Conservation (phyloP, 192 early-diverging fungal genomes). For the Geranomyces variabilis region DNA sequence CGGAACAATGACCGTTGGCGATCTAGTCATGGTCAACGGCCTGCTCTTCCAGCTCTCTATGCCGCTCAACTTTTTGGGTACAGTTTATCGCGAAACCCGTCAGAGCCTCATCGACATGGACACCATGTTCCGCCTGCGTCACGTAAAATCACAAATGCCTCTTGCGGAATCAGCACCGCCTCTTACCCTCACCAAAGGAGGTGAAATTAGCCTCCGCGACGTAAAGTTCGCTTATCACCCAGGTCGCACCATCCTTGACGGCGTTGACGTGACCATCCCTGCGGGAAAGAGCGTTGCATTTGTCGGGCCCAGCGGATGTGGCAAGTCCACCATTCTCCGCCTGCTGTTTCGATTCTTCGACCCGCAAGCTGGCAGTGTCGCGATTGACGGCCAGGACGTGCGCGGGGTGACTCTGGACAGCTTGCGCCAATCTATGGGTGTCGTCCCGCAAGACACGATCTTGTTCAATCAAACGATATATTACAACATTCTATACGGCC, state of each 20-base stretch:
- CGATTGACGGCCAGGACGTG: conserved; percentile 85
- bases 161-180: conserved; percentile 37
- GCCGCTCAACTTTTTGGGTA: conserved; percentile 96
- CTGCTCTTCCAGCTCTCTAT: conserved; percentile 97
- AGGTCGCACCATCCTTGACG: conserved; percentile 60
- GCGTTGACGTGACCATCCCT: conserved; percentile 80
- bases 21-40: conserved; percentile 98
- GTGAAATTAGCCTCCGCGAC: conserved; percentile 83
- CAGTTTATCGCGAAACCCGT: conserved; percentile 94
- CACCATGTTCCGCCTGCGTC: conserved; percentile 86
- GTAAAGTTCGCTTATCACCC: conserved; percentile 88
- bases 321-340: conserved; percentile 70
- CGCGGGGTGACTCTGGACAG: conserved; percentile 77
- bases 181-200: conserved; percentile 46
- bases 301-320: conserved; percentile 93
- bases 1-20: conserved; percentile 89
- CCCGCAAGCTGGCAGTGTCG: conserved; percentile 75
- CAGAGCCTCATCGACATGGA: conserved; percentile 98
- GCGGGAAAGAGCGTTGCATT: conserved; percentile 86
- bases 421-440: conserved; percentile 77
- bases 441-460: conserved; percentile 91
- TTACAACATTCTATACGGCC: conserved; percentile 93
- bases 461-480: conserved; percentile 92
- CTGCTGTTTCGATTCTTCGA: conserved; percentile 96
- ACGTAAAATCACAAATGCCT: conserved; percentile 52